These are phyloP conservation scores for Pisolithus marmoratus DNA, from an alignment of 768 basidiomycete species.

Conservation along the genomic window DNA sequence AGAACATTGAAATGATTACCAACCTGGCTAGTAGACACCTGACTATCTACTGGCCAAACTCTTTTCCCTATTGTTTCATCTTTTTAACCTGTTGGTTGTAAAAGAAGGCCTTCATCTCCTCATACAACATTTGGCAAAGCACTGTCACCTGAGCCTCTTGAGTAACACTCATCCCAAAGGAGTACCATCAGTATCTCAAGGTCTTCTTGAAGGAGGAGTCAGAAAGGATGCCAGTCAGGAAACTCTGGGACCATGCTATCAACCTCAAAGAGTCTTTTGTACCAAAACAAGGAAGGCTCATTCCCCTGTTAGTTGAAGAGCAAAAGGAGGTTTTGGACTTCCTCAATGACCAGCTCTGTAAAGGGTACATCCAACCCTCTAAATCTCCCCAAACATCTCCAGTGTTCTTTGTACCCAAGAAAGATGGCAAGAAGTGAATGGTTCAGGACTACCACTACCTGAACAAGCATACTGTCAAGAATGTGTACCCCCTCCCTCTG, in stretches of 20 bases:
- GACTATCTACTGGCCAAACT: no score
- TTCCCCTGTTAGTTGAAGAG: background rate
- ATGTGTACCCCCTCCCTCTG: background rate
- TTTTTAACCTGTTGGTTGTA: no score
- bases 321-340: background rate
- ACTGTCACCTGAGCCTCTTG: no score
- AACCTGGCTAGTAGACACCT: no score
- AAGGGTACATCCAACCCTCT: conserved; percentile 10
- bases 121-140: no score
- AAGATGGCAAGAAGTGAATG: conserved; percentile 7
- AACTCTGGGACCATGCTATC: conserved; percentile 4
- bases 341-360: background rate
- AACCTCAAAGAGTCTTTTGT: background rate
- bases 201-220: conserved; percentile 1
- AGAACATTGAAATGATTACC: no score
- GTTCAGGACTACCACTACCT: conserved; percentile 15
- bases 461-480: no score
- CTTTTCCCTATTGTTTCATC: no score
- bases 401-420: conserved; percentile 8
- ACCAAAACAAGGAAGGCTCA: background rate
- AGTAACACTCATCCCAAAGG: no score
- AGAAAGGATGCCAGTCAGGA: background rate
- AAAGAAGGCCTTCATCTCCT: no score
- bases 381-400: no score
- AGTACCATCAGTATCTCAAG: background rate